A percentile compares a stretch with the other conserved stretches of the same genome.
These are phyloP conservation scores for Ogataea siamensis DNA, from an alignment of 805 yeast species.

Conservation along the genomic window DNA sequence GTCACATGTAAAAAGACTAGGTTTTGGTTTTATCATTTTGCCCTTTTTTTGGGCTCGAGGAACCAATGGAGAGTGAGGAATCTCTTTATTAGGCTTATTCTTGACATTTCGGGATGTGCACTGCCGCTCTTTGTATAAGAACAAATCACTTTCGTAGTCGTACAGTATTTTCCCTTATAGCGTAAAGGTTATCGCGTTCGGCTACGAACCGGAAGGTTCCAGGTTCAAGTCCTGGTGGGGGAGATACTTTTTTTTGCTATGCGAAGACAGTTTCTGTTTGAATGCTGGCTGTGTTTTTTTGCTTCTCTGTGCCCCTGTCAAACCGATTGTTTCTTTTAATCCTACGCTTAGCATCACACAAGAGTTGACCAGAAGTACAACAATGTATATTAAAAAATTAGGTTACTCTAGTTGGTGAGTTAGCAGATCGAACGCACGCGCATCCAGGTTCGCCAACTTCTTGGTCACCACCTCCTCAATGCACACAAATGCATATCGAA, in stretches of 20 bases:
- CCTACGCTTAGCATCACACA: no score
- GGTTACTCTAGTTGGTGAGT: conserved; percentile 14
- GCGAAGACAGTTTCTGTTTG: no score
- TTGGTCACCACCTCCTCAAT: conserved; percentile 32
- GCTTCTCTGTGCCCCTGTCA: not conserved
- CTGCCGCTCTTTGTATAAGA: no score
- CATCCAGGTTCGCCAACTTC: conserved; percentile 10
- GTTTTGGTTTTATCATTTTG: not conserved
- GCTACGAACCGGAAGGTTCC: conserved; percentile 41
- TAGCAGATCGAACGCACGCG: conserved; percentile 9
- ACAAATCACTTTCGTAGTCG: no score
- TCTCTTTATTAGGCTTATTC: not conserved
- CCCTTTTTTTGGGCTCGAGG: not conserved
- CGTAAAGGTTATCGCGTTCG: conserved; percentile 35
- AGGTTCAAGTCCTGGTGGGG: conserved; percentile 57
- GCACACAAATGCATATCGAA: conserved; percentile 40
- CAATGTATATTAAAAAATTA: conserved; percentile 2
- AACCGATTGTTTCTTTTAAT: not conserved
- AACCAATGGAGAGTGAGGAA: not conserved
- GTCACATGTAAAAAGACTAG: no score
- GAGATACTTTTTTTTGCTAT: conserved; percentile 16
- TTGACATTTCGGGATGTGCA: not conserved
- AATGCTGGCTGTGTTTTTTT: no score
- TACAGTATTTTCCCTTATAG: conserved; percentile 28
- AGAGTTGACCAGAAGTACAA: no score